Percentiles rank a stretch among this genome's conserved stretches.
Evolutionary conservation across 2,329 filamentous ascomycete genomes (phyloP).

Genomic region (Fusarium citri): DNA sequence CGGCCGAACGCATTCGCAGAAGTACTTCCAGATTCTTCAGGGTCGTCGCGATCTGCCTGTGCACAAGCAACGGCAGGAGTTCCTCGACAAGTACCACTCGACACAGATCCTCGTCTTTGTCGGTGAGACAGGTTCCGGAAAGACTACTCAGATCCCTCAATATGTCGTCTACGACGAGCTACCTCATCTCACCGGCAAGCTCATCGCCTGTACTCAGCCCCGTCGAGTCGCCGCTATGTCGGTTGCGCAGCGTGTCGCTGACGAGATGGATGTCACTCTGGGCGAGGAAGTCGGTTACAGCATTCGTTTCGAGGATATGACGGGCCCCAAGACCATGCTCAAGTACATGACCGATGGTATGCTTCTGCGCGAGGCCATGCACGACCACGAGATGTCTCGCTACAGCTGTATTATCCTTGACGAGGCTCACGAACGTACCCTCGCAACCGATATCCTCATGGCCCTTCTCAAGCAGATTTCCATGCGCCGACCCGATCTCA

Average conservation of each 20-base stretch:
- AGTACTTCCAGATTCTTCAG: slow-evolving; percentile 92
- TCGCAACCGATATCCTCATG: slow-evolving; percentile 98
- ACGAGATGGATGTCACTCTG: slow-evolving; percentile 93
- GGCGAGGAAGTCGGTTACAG: slow-evolving; percentile 98
- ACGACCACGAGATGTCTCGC: slow-evolving; percentile 89
- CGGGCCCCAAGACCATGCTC: slow-evolving; percentile 85
- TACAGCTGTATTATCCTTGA: slow-evolving; percentile 99
- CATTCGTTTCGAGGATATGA: slow-evolving; percentile 98
- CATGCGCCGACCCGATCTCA: slow-evolving; percentile 84
- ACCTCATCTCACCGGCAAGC: slow-evolving; percentile 84
- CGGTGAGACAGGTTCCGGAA: slow-evolving; percentile 98
- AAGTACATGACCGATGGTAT: slow-evolving; percentile 99
- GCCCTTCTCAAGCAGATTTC: slow-evolving; percentile 93
- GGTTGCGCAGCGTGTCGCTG: slow-evolving; percentile 95
- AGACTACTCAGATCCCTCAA: slow-evolving; percentile 98
- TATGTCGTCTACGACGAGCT: slow-evolving; percentile 98
- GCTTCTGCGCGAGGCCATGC: slow-evolving; percentile 94
- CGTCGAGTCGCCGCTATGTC: slow-evolving; percentile 99
- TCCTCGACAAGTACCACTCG: slow-evolving; percentile 90
- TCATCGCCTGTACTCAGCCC: slow-evolving; percentile 97
- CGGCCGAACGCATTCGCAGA: slow-evolving; percentile 76
- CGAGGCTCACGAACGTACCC: slow-evolving; percentile 96
- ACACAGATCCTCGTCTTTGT: slow-evolving; percentile 98
- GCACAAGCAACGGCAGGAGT: slow-evolving; percentile 92
- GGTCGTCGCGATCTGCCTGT: slow-evolving; percentile 88